These are phyloP conservation scores for Quercus alba DNA, from an alignment of 306 rosid genomes.

Conservation along the genomic window DNA sequence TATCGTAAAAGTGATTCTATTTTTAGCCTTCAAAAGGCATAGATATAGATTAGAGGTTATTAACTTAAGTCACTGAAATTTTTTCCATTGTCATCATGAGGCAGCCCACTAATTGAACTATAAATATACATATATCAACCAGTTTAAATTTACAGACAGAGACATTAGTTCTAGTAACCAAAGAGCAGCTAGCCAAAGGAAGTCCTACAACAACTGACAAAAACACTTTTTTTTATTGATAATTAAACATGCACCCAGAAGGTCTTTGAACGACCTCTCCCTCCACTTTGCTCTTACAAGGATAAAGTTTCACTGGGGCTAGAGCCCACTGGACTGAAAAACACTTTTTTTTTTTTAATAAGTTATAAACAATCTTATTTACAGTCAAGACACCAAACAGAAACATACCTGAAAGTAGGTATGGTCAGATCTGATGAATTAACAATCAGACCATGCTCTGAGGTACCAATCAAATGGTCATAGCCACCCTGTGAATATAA, in stretches of 20 bases:
- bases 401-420: slow-evolving; percentile 72
- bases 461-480: slow-evolving; percentile 85
- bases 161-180: background rate
- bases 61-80: background rate
- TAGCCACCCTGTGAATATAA: slow-evolving; percentile 75
- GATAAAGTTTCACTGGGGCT: too few relatives aligned
- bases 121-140: background rate
- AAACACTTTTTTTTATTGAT: too few relatives aligned
- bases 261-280: too few relatives aligned
- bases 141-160: background rate
- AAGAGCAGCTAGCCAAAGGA: background rate
- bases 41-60: background rate
- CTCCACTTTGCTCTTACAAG: too few relatives aligned
- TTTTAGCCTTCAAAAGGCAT: background rate
- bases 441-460: slow-evolving; percentile 80
- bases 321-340: too few relatives aligned
- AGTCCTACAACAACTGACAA: background rate
- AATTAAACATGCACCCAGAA: too few relatives aligned
- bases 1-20: background rate
- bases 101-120: background rate
- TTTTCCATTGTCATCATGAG: background rate
- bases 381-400: background rate
- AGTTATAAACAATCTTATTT: background rate
- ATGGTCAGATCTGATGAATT: slow-evolving; percentile 70
- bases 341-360: too few relatives aligned